Evolutionary conservation across 257 asterid genomes (phyloP).

Genomic region (Capsicum pubescens): DNA sequence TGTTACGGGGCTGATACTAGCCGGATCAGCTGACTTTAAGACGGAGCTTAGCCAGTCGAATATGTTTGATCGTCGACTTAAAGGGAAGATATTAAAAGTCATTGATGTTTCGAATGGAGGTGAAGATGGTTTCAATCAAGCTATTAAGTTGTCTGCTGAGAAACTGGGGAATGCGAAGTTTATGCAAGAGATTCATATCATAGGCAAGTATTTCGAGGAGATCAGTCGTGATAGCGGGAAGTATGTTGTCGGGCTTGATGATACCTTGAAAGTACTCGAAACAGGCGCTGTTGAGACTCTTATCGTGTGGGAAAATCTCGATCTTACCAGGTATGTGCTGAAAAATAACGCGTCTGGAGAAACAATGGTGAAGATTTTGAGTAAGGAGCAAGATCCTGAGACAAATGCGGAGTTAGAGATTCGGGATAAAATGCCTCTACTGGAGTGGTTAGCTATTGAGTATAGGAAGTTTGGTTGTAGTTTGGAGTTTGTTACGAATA

Average conservation of each 20-base stretch:
- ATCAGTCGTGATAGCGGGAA: conserved; percentile 51
- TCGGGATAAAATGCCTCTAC: conserved; percentile 39
- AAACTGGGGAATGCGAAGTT: conserved; percentile 47
- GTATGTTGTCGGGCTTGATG: conserved; percentile 48
- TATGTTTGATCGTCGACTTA: conserved; percentile 49
- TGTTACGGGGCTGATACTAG: conserved; percentile 46
- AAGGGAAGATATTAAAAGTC: conserved; percentile 42
- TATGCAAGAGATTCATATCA: conserved; percentile 45
- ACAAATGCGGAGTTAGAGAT: conserved; percentile 46
- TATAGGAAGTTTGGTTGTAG: conserved; percentile 37
- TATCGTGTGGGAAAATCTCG: conserved; percentile 51
- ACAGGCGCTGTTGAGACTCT: conserved; percentile 51
- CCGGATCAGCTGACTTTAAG: conserved; percentile 54
- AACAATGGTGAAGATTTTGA: conserved; percentile 38
- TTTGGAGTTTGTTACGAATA: conserved; percentile 42
- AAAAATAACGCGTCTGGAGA: conserved; percentile 38
- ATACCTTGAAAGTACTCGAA: conserved; percentile 45
- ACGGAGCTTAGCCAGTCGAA: conserved; percentile 43
- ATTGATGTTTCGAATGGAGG: conserved; percentile 52
- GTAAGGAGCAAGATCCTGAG: conserved; percentile 43
- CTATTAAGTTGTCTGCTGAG: conserved; percentile 48
- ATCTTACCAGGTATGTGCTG: conserved; percentile 39
- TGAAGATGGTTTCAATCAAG: conserved; percentile 47
- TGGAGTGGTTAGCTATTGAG: conserved; percentile 35
- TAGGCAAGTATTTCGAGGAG: conserved; percentile 51